Evolutionary conservation across 192 early-diverging fungal genomes (phyloP).

Genomic region (Backusella morwellensis): DNA sequence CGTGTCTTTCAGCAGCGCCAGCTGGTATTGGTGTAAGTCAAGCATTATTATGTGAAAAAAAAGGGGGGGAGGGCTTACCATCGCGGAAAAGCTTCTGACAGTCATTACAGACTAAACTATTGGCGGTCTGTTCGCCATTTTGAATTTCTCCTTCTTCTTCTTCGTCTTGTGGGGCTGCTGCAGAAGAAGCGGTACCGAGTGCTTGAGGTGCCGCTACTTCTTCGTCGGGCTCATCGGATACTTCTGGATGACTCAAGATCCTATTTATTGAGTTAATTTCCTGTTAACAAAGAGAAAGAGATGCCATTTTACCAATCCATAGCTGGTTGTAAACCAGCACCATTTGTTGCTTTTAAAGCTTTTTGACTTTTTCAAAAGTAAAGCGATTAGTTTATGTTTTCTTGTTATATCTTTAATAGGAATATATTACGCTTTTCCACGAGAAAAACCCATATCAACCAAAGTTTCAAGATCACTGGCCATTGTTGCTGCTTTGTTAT

Average conservation of each 20-base stretch:
- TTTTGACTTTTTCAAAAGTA: constrained; percentile 20
- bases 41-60: too few species aligned
- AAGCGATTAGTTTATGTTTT: neutral
- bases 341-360: constrained; percentile 69
- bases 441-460: constrained; percentile 71
- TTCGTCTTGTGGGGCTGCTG: neutral
- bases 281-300: neutral
- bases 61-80: constrained; percentile 34
- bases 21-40: constrained; percentile 21
- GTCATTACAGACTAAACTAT: constrained; percentile 79
- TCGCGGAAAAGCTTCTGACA: constrained; percentile 79
- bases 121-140: constrained; percentile 72
- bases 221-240: constrained; percentile 62
- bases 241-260: constrained; percentile 70
- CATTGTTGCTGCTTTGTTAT: constrained; percentile 23
- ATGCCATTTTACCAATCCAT: constrained; percentile 71
- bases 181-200: constrained; percentile 26
- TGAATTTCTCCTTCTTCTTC: constrained; percentile 52
- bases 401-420: neutral
- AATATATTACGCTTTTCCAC: constrained; percentile 51
- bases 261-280: constrained; percentile 2
- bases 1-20: constrained; percentile 74
- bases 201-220: constrained; percentile 40
- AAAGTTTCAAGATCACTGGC: constrained; percentile 50
- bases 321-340: constrained; percentile 76